Evolutionary conservation across 169 alveolate species (phyloP).

Genomic region (Ichthyophthirius multifiliis): DNA sequence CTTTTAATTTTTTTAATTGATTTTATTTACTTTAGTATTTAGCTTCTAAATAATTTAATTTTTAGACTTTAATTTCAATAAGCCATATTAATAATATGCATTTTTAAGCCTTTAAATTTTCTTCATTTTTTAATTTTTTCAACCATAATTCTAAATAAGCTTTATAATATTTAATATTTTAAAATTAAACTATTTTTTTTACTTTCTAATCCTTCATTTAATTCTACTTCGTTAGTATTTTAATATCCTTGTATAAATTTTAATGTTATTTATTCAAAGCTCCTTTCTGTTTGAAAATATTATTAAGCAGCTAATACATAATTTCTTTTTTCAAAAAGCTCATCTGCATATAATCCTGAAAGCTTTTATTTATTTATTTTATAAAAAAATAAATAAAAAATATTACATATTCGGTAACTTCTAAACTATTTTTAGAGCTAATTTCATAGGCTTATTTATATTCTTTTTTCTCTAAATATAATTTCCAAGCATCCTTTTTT

Average conservation of each 20-base stretch:
- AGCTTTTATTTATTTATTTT: conserved; percentile 41
- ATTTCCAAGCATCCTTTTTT: conserved; percentile 71
- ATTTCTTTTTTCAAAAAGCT: conserved; percentile 51
- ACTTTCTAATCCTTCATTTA: conserved; percentile 30
- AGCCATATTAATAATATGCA: background rate
- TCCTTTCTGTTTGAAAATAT: conserved; percentile 61
- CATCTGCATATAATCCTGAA: conserved; percentile 78
- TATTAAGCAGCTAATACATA: conserved; percentile 61
- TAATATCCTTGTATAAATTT: conserved; percentile 51
- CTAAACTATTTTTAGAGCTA: conserved; percentile 28
- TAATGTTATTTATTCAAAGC: conserved; percentile 79
- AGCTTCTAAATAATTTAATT: conserved; percentile 54
- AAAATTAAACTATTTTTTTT: background rate
- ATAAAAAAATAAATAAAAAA: background rate
- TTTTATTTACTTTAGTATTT: conserved; percentile 33
- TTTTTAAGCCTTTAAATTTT: conserved; percentile 26
- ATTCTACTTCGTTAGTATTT: conserved; percentile 18
- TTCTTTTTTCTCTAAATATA: conserved; percentile 50
- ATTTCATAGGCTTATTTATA: conserved; percentile 41
- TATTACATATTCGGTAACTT: background rate
- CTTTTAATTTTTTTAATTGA: conserved; percentile 13
- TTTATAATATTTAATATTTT: background rate
- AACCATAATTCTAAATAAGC: conserved; percentile 6
- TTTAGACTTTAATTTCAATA: conserved; percentile 28
- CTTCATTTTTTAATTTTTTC: conserved; percentile 30